These are phyloP conservation scores for Lactarius pseudohatsudake DNA, from an alignment of 768 basidiomycete genomes.

Conservation along the genomic window DNA sequence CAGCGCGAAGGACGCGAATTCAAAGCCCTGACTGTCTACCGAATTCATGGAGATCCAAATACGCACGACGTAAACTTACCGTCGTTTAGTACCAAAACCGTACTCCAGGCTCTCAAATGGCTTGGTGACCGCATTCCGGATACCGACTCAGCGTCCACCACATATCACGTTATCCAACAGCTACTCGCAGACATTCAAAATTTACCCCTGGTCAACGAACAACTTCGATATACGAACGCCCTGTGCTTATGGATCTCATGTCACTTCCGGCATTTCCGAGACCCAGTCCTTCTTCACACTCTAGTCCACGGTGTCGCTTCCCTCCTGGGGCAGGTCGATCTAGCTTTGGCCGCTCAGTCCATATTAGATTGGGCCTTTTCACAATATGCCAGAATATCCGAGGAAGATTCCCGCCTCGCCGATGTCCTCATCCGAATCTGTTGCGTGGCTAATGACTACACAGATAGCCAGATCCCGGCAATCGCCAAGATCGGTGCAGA, in stretches of 20 bases:
- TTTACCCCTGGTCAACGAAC: slow-evolving; percentile 79
- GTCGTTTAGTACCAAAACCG: slow-evolving; percentile 46
- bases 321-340: slow-evolving; percentile 65
- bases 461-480: slow-evolving; percentile 35
- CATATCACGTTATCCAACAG: slow-evolving; percentile 75
- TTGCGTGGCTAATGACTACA: slow-evolving; percentile 57
- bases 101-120: slow-evolving; percentile 63
- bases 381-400: slow-evolving; percentile 43
- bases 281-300: slow-evolving; percentile 61
- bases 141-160: slow-evolving; percentile 53
- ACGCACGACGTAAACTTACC: slow-evolving; percentile 70
- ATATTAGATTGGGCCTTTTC: slow-evolving; percentile 76
- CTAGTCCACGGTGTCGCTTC: slow-evolving; percentile 66
- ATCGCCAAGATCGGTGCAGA: slow-evolving; percentile 43
- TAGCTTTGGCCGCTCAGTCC: slow-evolving; percentile 68
- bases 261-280: slow-evolving; percentile 52
- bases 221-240: slow-evolving; percentile 69
- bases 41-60: slow-evolving; percentile 46
- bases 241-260: slow-evolving; percentile 73
- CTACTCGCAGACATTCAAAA: slow-evolving; percentile 66
- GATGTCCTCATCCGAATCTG: slow-evolving; percentile 70
- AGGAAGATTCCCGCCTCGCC: slow-evolving; percentile 54
- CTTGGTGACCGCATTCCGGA: slow-evolving; percentile 45
- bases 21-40: slow-evolving; percentile 50
- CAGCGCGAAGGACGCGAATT: slow-evolving; percentile 48